A percentile compares a stretch with the other conserved stretches of the same genome.
Conservation (phyloP, 768 basidiomycete species). For the Boletus coccyginus region DNA sequence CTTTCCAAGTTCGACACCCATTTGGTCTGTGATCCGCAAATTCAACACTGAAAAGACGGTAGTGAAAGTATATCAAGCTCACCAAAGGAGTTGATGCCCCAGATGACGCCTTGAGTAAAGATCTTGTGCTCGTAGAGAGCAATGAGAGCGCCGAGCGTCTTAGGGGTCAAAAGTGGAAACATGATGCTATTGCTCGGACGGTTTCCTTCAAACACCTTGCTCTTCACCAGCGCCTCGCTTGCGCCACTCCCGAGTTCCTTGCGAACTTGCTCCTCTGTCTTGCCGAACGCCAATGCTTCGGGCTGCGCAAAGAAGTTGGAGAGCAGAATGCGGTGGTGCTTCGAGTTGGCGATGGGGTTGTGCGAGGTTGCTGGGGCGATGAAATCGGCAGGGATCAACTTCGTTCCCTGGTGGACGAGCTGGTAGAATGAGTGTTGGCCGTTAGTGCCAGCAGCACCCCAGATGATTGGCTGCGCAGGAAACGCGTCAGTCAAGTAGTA, state of each 20-base stretch:
- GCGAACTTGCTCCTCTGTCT: conserved; percentile 85
- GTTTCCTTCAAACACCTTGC: conserved; percentile 98
- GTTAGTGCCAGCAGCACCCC: conserved; percentile 98
- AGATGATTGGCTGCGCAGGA: conserved; percentile 81
- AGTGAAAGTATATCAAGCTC: conserved; percentile 17
- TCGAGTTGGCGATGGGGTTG: conserved; percentile 83
- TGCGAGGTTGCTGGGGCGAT: conserved; percentile 85
- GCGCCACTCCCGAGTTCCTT: conserved; percentile 66
- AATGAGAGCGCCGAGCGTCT: conserved; percentile 83
- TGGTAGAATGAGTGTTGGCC: conserved; percentile 99
- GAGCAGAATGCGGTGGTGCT: conserved; percentile 96
- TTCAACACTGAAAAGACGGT: background rate
- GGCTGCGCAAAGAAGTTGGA: conserved; percentile 99
- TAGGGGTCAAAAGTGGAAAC: conserved; percentile 90
- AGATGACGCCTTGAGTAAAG: conserved; percentile 94
- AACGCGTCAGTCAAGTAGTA: background rate
- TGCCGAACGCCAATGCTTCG: conserved; percentile 96
- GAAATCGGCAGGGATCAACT: conserved; percentile 90
- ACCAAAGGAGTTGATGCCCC: conserved; percentile 99
- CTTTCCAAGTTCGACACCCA: conserved; percentile 99
- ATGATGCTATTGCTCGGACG: conserved; percentile 94
- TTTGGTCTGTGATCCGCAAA: conserved; percentile 66
- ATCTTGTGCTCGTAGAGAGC: conserved; percentile 98
- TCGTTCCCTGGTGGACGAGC: conserved; percentile 92
- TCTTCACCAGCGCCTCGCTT: conserved; percentile 86